A percentile compares a stretch with the other conserved stretches of the same genome.
Evolutionary conservation across 1,139 yeast species (phyloP).

Genomic region (Geotrichum aggregatum): DNA sequence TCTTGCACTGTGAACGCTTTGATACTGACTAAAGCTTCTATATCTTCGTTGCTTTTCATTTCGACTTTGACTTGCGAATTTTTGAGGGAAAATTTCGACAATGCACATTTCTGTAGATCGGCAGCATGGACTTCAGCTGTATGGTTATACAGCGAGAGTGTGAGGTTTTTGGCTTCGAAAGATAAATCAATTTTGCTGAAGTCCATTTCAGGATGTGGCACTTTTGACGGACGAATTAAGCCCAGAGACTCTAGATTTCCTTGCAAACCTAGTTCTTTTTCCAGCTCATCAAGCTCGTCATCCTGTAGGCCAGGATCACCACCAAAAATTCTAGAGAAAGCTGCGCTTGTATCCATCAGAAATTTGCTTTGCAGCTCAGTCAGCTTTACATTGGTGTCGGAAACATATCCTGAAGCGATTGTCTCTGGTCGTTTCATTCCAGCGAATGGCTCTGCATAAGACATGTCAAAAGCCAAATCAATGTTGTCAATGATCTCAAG

Average conservation of each 20-base stretch:
- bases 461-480: constrained; percentile 60
- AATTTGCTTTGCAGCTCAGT: constrained; percentile 74
- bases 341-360: constrained; percentile 52
- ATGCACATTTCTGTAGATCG: constrained; percentile 40
- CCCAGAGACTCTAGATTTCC: constrained; percentile 17
- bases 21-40: constrained; percentile 57
- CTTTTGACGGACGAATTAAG: not conserved
- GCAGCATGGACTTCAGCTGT: constrained; percentile 44
- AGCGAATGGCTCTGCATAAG: constrained; percentile 44
- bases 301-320: constrained; percentile 46
- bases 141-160: constrained; percentile 60
- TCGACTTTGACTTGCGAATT: constrained; percentile 51
- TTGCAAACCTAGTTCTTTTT: constrained; percentile 30
- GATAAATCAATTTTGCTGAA: constrained; percentile 39
- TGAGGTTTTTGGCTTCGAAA: constrained; percentile 60
- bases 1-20: constrained; percentile 76
- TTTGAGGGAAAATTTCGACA: constrained; percentile 64
- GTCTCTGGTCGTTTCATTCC: constrained; percentile 48
- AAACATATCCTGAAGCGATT: constrained; percentile 55
- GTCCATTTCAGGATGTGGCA: not conserved
- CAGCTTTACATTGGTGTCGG: constrained; percentile 60
- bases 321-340: constrained; percentile 55
- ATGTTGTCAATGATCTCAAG: constrained; percentile 65
- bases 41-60: constrained; percentile 53
- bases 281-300: constrained; percentile 57